phyloP scores from a whole-genome alignment of 2,329 filamentous ascomycete species.

The Pseudogymnoascus sp. region DNA sequence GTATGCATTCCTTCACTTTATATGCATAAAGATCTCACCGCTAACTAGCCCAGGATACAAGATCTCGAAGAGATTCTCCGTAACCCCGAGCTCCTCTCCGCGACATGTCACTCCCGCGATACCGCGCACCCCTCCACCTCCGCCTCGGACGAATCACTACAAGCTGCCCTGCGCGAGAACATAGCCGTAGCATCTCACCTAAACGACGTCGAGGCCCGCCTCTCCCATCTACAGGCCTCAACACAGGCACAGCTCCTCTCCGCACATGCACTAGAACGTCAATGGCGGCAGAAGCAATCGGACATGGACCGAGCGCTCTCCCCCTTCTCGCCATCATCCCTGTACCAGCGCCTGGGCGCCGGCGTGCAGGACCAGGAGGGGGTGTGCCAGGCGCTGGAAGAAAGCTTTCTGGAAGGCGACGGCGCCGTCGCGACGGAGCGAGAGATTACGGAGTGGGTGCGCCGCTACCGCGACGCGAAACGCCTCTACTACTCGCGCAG shows the following conservation, averaged over 20 bases:
- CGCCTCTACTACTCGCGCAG: slow-evolving; percentile 69
- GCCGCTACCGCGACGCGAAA: slow-evolving; percentile 70
- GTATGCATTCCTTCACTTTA: slow-evolving; percentile 41
- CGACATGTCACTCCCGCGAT: slow-evolving; percentile 59
- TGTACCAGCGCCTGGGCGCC: slow-evolving; percentile 74
- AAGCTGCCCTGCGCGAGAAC: slow-evolving; percentile 60
- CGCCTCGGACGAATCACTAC: slow-evolving; percentile 55
- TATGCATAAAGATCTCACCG: slow-evolving; percentile 11
- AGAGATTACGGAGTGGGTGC: slow-evolving; percentile 78
- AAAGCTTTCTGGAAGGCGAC: slow-evolving; percentile 65
- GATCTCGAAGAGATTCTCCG: slow-evolving; percentile 65
- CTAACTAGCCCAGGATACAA: slow-evolving; percentile 50
- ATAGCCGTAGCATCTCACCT: slow-evolving; percentile 58
- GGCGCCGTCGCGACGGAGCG: slow-evolving; percentile 59
- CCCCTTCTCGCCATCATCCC: slow-evolving; percentile 74
- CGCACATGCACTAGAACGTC: slow-evolving; percentile 79
- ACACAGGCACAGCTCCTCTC: slow-evolving; percentile 76
- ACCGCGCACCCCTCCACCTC: slow-evolving; percentile 65
- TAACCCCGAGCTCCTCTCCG: slow-evolving; percentile 56
- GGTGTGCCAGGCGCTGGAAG: slow-evolving; percentile 75
- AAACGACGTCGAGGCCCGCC: slow-evolving; percentile 47
- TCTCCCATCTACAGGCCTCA: slow-evolving; percentile 53
- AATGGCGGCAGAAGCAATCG: slow-evolving; percentile 80
- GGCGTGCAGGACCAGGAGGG: slow-evolving; percentile 74
- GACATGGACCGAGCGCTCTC: slow-evolving; percentile 80